phyloP scores from a whole-genome alignment of 768 basidiomycete species.

The Suillus luteus region DNA sequence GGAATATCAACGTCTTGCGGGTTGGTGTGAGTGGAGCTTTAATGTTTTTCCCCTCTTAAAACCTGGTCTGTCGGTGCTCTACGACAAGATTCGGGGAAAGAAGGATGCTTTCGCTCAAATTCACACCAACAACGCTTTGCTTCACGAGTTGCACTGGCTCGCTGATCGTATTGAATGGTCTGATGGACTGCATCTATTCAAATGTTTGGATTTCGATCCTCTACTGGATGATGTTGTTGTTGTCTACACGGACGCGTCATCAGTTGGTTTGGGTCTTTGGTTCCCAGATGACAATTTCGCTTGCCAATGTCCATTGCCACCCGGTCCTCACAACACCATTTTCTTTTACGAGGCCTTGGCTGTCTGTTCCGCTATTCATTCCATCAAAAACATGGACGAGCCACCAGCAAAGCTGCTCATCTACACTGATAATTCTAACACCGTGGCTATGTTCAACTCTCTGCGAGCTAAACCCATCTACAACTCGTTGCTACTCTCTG shows the following conservation, averaged over 20 bases:
- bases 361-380: background rate
- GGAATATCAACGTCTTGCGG: too few species aligned
- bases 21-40: too few species aligned
- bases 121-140: background rate
- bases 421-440: background rate
- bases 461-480: background rate
- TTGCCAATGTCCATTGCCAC: background rate
- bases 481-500: background rate
- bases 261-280: background rate
- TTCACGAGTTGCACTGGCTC: background rate
- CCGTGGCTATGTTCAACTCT: background rate
- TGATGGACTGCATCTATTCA: background rate
- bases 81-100: too few species aligned
- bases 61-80: too few species aligned
- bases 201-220: background rate
- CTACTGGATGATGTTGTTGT: background rate
- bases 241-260: background rate
- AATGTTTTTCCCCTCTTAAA: too few species aligned
- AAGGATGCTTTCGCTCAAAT: too few species aligned
- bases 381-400: background rate
- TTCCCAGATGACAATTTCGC: background rate
- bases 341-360: background rate
- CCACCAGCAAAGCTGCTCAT: background rate
- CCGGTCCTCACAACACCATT: background rate
- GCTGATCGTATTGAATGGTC: background rate